Conservation (phyloP, 352 stramenopile genomes). For the Globisporangium canariense region DNA sequence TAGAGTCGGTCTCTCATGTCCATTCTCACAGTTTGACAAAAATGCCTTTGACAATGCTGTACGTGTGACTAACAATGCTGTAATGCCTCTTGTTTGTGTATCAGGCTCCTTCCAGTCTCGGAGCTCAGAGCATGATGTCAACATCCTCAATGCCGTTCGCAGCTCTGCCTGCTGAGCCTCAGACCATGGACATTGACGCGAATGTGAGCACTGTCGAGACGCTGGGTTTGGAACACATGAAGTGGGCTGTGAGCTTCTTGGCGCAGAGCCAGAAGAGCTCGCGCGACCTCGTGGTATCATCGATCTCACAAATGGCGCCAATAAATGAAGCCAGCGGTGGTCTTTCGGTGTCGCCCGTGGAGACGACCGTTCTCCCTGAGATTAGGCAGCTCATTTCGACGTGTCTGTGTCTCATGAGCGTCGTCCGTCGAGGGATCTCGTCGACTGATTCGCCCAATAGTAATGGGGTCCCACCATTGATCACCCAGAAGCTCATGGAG, state of each 20-base stretch:
- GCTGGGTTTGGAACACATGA: slow-evolving; percentile 51
- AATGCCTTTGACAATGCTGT: background rate
- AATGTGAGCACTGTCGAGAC: slow-evolving; percentile 13
- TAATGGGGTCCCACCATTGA: slow-evolving; percentile 30
- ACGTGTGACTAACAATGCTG: background rate
- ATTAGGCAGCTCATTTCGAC: slow-evolving; percentile 50
- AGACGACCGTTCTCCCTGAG: slow-evolving; percentile 24
- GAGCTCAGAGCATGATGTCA: no score
- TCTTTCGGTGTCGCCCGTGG: background rate
- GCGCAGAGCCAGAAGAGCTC: slow-evolving; percentile 30
- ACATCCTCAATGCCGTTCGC: background rate
- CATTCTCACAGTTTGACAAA: background rate
- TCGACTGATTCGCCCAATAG: slow-evolving; percentile 7
- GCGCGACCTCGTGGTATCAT: slow-evolving; percentile 11
- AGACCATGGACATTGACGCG: background rate
- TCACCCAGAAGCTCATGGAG: slow-evolving; percentile 62
- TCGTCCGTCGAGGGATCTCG: slow-evolving; percentile 26
- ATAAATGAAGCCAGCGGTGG: background rate
- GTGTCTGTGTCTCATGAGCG: slow-evolving; percentile 56
- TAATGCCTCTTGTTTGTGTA: background rate
- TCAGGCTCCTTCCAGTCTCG: slow-evolving; percentile 6
- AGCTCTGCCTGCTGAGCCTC: background rate
- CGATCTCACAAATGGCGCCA: slow-evolving; percentile 12
- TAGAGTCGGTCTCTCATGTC: background rate
- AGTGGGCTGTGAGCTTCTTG: slow-evolving; percentile 64